Percentiles rank a stretch among this genome's conserved stretches.
phyloP scores from a whole-genome alignment of 2,329 filamentous ascomycete species.

The Zymoseptoria passerinii region DNA sequence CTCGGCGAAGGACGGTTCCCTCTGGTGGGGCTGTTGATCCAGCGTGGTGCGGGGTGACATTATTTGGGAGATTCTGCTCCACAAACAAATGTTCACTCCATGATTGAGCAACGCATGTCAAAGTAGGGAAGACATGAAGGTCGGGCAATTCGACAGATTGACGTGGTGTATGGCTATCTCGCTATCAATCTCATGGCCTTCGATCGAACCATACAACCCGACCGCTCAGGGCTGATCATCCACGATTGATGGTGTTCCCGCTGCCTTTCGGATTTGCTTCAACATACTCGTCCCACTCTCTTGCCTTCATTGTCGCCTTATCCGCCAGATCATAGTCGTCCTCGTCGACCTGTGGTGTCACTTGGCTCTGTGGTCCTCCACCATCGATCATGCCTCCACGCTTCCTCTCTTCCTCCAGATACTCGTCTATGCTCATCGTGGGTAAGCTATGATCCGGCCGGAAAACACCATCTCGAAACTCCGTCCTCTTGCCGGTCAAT shows the following conservation, averaged over 20 bases:
- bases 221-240: constrained; percentile 33
- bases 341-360: constrained; percentile 69
- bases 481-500: constrained; percentile 61
- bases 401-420: constrained; percentile 79
- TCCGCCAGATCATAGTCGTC: constrained; percentile 85
- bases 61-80: not conserved
- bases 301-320: constrained; percentile 82
- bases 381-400: constrained; percentile 86
- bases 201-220: not conserved
- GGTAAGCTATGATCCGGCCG: constrained; percentile 84
- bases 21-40: not conserved
- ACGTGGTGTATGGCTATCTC: not conserved
- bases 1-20: not conserved
- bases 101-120: not conserved
- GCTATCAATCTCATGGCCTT: not conserved
- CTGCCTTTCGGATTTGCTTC: constrained; percentile 81
- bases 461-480: constrained; percentile 74
- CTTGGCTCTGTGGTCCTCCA: constrained; percentile 66
- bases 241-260: constrained; percentile 76
- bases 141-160: not conserved
- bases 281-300: constrained; percentile 89
- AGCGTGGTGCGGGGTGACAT: not conserved
- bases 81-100: not conserved
- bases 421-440: constrained; percentile 97
- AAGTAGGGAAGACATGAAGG: not conserved